Evolutionary conservation across 2,329 filamentous ascomycete species (phyloP).

Genomic region (Aplosporella prunicola): DNA sequence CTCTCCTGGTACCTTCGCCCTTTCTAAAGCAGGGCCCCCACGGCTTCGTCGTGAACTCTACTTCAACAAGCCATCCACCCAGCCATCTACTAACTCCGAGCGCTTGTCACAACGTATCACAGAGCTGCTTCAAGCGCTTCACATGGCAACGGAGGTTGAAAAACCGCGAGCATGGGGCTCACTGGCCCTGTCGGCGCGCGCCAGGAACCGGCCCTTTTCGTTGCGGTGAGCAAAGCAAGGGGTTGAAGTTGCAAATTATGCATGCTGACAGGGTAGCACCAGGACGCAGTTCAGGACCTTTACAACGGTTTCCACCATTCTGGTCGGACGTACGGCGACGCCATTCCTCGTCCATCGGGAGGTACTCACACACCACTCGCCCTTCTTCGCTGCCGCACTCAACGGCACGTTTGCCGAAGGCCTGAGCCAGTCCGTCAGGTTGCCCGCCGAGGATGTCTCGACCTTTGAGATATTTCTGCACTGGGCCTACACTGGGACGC

Average conservation of each 20-base stretch:
- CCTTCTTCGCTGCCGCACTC: slow-evolving; percentile 44
- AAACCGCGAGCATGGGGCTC: slow-evolving; percentile 3
- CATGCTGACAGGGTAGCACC: slow-evolving; percentile 1
- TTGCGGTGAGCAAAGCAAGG: slow-evolving; percentile 11
- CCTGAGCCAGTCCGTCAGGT: slow-evolving; percentile 30
- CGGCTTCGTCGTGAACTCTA: too few species aligned
- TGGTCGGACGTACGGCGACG: slow-evolving; percentile 31
- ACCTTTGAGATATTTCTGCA: slow-evolving; percentile 42
- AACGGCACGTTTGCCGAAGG: slow-evolving; percentile 37
- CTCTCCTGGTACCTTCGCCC: too few species aligned
- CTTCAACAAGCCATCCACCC: too few species aligned
- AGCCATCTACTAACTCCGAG: too few species aligned
- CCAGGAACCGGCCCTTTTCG: slow-evolving; percentile 7
- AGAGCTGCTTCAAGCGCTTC: too few species aligned
- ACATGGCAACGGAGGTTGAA: slow-evolving; percentile 8
- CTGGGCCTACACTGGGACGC: slow-evolving; percentile 41
- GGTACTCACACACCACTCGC: slow-evolving; percentile 37
- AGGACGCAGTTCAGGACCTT: slow-evolving; percentile 33
- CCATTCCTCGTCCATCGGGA: slow-evolving; percentile 40
- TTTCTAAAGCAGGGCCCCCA: too few species aligned
- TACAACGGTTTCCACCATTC: slow-evolving; percentile 26
- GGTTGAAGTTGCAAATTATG: neutral
- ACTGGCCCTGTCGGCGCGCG: slow-evolving; percentile 4
- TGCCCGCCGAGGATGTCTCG: slow-evolving; percentile 36
- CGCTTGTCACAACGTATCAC: too few species aligned